Conservation (phyloP, 2,329 filamentous ascomycete species). For the Xylariaceae sp. region DNA sequence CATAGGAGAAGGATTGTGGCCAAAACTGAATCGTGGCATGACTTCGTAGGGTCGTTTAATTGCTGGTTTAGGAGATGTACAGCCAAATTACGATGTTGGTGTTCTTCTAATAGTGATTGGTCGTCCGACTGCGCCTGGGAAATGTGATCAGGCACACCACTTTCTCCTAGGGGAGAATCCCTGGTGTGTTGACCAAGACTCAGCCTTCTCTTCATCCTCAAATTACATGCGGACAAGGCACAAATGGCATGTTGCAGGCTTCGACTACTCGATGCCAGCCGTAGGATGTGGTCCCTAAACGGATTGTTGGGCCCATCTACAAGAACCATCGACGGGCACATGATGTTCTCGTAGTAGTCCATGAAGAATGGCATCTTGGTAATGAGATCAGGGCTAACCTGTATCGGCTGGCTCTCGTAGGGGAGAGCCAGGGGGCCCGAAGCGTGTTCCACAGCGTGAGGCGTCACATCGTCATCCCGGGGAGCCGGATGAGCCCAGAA, state of each 20-base stretch:
- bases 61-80: conserved; percentile 84
- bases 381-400: conserved; percentile 65
- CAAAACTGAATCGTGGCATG: conserved; percentile 82
- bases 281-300: conserved; percentile 80
- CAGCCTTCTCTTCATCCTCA: conserved; percentile 79
- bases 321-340: conserved; percentile 88
- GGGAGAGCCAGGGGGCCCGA: conserved; percentile 52
- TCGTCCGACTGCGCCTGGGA: conserved; percentile 58
- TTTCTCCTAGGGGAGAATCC: conserved; percentile 54
- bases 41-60: conserved; percentile 73
- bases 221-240: conserved; percentile 83
- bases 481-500: conserved; percentile 50
- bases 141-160: conserved; percentile 47
- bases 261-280: conserved; percentile 74
- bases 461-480: conserved; percentile 49
- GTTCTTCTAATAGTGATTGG: conserved; percentile 74
- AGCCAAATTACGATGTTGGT: conserved; percentile 78
- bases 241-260: conserved; percentile 93
- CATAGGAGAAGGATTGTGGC: conserved; percentile 87
- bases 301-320: conserved; percentile 87
- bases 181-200: conserved; percentile 60
- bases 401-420: conserved; percentile 50
- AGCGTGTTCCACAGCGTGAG: conserved; percentile 45
- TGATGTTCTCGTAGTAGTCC: conserved; percentile 90
- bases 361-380: conserved; percentile 85